Percentiles rank a stretch among this genome's conserved stretches.
These are phyloP conservation scores for Leccinum truebloodii DNA, from an alignment of 768 basidiomycete genomes.

Conservation along the genomic window DNA sequence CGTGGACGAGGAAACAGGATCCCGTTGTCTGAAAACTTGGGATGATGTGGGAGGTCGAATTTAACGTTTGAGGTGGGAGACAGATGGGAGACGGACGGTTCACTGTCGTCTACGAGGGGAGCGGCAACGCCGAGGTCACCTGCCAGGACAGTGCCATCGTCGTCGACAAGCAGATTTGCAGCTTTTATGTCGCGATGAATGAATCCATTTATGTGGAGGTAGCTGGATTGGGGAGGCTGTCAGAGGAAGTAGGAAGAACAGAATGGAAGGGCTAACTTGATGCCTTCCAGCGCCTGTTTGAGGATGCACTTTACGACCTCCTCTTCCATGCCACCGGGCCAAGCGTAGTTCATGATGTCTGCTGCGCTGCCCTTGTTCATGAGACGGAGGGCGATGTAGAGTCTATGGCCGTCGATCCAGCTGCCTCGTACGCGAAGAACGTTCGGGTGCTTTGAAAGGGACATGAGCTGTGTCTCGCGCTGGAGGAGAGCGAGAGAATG, in stretches of 20 bases:
- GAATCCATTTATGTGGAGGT: constrained; percentile 86
- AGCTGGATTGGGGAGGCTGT: constrained; percentile 42
- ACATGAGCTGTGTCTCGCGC: constrained; percentile 90
- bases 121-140: constrained; percentile 94
- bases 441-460: constrained; percentile 89
- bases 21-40: constrained; percentile 1
- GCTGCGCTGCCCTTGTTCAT: constrained; percentile 89
- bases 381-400: constrained; percentile 83
- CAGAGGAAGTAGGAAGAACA: neutral
- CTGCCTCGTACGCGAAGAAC: constrained; percentile 88
- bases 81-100: constrained; percentile 36
- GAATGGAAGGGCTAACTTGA: constrained; percentile 57
- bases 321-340: constrained; percentile 90
- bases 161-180: constrained; percentile 89
- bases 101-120: constrained; percentile 69
- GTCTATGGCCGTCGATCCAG: constrained; percentile 82
- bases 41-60: constrained; percentile 33
- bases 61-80: constrained; percentile 35
- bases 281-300: constrained; percentile 83
- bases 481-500: constrained; percentile 71
- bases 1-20: constrained; percentile 36
- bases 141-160: constrained; percentile 85
- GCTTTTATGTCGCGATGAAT: constrained; percentile 96
- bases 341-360: constrained; percentile 82
- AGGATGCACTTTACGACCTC: constrained; percentile 85